A percentile compares a stretch with the other conserved stretches of the same genome.
These are phyloP conservation scores for Wickerhamiella dianesei DNA, from an alignment of 805 yeast genomes.

Conservation along the genomic window DNA sequence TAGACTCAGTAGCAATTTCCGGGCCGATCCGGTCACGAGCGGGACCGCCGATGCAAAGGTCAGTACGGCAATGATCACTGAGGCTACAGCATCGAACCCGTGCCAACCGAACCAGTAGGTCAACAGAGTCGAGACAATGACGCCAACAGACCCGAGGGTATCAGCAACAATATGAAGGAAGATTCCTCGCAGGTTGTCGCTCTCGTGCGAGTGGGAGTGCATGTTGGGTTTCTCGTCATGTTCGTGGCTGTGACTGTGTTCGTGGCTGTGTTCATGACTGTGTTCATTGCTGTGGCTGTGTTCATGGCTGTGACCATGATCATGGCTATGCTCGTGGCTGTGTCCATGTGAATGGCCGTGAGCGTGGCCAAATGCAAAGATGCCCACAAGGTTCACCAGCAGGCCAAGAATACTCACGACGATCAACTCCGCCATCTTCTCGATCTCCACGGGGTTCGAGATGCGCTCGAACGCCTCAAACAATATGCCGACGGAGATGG, in stretches of 20 bases:
- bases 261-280: conserved; percentile 5
- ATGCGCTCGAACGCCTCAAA: conserved; percentile 79
- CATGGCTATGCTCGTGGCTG: conserved; percentile 11
- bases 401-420: conserved; percentile 77
- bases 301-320: conserved; percentile 23
- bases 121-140: conserved; percentile 74
- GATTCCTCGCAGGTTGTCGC: conserved; percentile 82
- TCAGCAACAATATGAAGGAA: conserved; percentile 91
- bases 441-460: conserved; percentile 59
- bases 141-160: conserved; percentile 93
- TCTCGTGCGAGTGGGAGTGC: conserved; percentile 20
- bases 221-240: conserved; percentile 6
- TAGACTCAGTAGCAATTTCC: conserved; percentile 53
- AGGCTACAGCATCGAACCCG: conserved; percentile 86
- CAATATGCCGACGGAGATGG: conserved; percentile 77
- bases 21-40: conserved; percentile 65
- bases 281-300: conserved; percentile 15
- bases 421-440: conserved; percentile 69
- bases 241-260: conserved; percentile 10
- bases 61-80: conserved; percentile 69
- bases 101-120: conserved; percentile 58
- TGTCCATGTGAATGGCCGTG: conserved; percentile 19
- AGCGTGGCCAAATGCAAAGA: conserved; percentile 77
- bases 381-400: conserved; percentile 79
- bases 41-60: conserved; percentile 78